These are phyloP conservation scores for Phytophthora cactorum DNA, from an alignment of 352 stramenopile species.

Conservation along the genomic window DNA sequence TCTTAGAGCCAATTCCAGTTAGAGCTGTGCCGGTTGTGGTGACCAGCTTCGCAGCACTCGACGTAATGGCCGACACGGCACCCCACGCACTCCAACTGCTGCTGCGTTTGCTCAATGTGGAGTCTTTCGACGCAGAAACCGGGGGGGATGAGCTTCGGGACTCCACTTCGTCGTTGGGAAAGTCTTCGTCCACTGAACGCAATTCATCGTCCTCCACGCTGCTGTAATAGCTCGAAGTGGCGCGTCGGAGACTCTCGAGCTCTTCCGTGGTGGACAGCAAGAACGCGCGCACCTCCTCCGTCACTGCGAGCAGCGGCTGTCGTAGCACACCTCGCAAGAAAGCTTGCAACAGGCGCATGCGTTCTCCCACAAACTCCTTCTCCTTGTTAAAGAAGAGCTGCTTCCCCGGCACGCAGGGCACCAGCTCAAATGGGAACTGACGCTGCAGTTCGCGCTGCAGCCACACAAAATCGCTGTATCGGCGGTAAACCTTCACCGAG, in stretches of 20 bases:
- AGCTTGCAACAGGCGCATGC: slow-evolving; percentile 82
- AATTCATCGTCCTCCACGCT: slow-evolving; percentile 50
- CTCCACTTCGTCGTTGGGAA: slow-evolving; percentile 40
- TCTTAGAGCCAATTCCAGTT: slow-evolving; percentile 46
- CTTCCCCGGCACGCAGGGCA: slow-evolving; percentile 78
- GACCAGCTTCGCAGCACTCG: slow-evolving; percentile 77
- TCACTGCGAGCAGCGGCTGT: slow-evolving; percentile 65
- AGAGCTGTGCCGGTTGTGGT: slow-evolving; percentile 68
- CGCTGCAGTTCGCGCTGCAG: slow-evolving; percentile 69
- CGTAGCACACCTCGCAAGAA: slow-evolving; percentile 81
- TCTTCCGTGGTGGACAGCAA: slow-evolving; percentile 84
- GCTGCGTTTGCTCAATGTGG: slow-evolving; percentile 26
- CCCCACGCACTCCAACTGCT: slow-evolving; percentile 75
- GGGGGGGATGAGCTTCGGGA: slow-evolving; percentile 27
- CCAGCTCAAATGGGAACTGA: slow-evolving; percentile 77
- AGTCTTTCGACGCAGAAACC: slow-evolving; percentile 24
- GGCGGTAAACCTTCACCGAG: slow-evolving; percentile 84
- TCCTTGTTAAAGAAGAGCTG: slow-evolving; percentile 87
- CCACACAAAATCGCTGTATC: slow-evolving; percentile 90
- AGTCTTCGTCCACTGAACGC: slow-evolving; percentile 50
- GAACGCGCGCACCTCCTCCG: slow-evolving; percentile 77
- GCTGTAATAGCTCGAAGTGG: slow-evolving; percentile 46
- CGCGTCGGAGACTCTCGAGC: slow-evolving; percentile 70
- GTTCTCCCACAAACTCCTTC: slow-evolving; percentile 86
- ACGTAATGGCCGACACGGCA: slow-evolving; percentile 74